These are phyloP conservation scores for Gamsiella multidivaricata DNA, from an alignment of 192 early-diverging fungal species.

Conservation along the genomic window DNA sequence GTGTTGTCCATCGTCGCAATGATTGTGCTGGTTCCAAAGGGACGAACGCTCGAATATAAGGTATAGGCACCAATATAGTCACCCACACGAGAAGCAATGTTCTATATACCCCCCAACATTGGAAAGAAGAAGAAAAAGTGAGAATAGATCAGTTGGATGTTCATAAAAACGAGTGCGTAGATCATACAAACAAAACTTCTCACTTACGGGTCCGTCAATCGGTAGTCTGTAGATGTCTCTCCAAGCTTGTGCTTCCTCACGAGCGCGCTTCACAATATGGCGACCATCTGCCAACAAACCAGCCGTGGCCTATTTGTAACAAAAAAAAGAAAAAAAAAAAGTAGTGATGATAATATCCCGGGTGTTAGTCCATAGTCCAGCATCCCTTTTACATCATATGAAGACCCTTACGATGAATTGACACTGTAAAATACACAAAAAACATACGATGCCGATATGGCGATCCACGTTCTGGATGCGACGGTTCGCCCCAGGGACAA, in stretches of 20 bases:
- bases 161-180: background rate
- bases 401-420: too few relatives aligned
- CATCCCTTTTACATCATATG: too few relatives aligned
- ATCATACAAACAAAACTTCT: background rate
- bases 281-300: conserved; percentile 94
- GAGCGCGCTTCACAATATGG: conserved; percentile 88
- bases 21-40: conserved; percentile 91
- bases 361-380: too few relatives aligned
- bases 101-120: conserved; percentile 49
- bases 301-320: conserved; percentile 75
- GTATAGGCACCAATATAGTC: conserved; percentile 98
- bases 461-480: conserved; percentile 91
- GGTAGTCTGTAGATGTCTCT: conserved; percentile 83
- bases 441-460: conserved; percentile 92
- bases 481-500: conserved; percentile 93
- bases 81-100: conserved; percentile 92
- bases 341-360: conserved; percentile 5
- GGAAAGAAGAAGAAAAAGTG: background rate
- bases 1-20: conserved; percentile 82
- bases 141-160: background rate
- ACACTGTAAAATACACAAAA: too few relatives aligned
- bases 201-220: conserved; percentile 83
- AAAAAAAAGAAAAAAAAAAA: background rate
- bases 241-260: conserved; percentile 93
- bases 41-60: conserved; percentile 93